Evolutionary conservation across 2,329 filamentous ascomycete genomes (phyloP).

Genomic region (Trichophyton benhamiae): DNA sequence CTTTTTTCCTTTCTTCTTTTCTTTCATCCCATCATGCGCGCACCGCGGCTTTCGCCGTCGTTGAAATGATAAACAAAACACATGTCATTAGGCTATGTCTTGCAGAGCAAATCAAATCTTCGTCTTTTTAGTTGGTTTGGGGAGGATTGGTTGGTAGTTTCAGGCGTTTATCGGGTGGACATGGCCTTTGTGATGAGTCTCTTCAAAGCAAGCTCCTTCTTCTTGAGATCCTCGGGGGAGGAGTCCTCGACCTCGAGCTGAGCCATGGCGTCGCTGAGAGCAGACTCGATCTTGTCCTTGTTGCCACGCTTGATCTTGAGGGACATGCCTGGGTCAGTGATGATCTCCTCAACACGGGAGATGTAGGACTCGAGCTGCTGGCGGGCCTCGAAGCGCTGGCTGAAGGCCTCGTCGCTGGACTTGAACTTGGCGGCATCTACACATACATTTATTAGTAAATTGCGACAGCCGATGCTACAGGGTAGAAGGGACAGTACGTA

Average conservation of each 20-base stretch:
- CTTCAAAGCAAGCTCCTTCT: slow-evolving; percentile 98
- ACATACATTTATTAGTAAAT: background rate
- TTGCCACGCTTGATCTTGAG: slow-evolving; percentile 97
- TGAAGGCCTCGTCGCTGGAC: slow-evolving; percentile 93
- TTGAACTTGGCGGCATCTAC: slow-evolving; percentile 95
- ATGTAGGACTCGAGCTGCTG: slow-evolving; percentile 99
- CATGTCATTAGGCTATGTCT: slow-evolving; percentile 7
- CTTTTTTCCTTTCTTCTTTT: background rate
- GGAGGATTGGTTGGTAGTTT: background rate
- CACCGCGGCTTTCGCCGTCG: background rate
- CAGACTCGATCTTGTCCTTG: slow-evolving; percentile 99
- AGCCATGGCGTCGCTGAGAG: slow-evolving; percentile 92
- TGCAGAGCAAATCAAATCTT: slow-evolving; percentile 7
- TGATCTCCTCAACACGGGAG: slow-evolving; percentile 94
- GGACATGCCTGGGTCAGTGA: slow-evolving; percentile 89
- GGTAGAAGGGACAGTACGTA: slow-evolving; percentile 29
- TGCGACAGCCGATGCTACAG: background rate
- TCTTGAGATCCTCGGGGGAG: slow-evolving; percentile 88
- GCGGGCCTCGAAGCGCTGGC: slow-evolving; percentile 97
- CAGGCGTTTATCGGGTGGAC: slow-evolving; percentile 64
- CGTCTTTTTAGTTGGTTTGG: slow-evolving; percentile 14
- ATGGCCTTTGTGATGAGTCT: slow-evolving; percentile 96
- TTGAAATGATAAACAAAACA: slow-evolving; percentile 4
- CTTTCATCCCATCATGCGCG: slow-evolving; percentile 2
- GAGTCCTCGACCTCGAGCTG: slow-evolving; percentile 94